phyloP scores from a whole-genome alignment of 352 stramenopile genomes.

The Globisporangium okanoganense region DNA sequence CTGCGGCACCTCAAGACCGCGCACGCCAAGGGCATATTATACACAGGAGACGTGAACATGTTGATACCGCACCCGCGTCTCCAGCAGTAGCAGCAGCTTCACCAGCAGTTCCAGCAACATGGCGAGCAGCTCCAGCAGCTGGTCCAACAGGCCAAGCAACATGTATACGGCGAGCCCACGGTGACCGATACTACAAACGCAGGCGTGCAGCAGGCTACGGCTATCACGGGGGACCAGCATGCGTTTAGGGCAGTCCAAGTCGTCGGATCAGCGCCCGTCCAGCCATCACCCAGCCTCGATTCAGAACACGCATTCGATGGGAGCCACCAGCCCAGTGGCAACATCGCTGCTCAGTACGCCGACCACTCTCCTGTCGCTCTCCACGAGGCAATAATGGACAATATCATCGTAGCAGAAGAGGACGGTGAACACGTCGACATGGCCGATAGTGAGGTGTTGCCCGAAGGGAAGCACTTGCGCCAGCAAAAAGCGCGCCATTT shows the following conservation, averaged over 20 bases:
- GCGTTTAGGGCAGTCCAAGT: neutral
- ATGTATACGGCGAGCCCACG: neutral
- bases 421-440: neutral
- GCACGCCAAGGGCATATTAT: conserved; percentile 23
- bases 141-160: neutral
- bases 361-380: neutral
- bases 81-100: conserved; percentile 1
- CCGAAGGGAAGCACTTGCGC: neutral
- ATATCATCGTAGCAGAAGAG: neutral
- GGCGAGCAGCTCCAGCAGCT: neutral
- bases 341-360: neutral
- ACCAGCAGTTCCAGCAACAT: neutral
- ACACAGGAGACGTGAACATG: neutral
- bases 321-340: neutral
- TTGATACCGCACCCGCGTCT: neutral
- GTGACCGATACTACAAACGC: no score
- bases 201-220: no score
- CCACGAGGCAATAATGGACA: neutral
- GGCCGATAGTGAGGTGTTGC: neutral
- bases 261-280: neutral
- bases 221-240: neutral
- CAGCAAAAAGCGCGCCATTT: neutral
- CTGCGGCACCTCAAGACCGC: conserved; percentile 44
- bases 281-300: no score
- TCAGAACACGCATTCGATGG: neutral